Base-by-base conservation (phyloP, 2,329 filamentous ascomycete genomes). In the Emydomyces testavorans region DNA sequence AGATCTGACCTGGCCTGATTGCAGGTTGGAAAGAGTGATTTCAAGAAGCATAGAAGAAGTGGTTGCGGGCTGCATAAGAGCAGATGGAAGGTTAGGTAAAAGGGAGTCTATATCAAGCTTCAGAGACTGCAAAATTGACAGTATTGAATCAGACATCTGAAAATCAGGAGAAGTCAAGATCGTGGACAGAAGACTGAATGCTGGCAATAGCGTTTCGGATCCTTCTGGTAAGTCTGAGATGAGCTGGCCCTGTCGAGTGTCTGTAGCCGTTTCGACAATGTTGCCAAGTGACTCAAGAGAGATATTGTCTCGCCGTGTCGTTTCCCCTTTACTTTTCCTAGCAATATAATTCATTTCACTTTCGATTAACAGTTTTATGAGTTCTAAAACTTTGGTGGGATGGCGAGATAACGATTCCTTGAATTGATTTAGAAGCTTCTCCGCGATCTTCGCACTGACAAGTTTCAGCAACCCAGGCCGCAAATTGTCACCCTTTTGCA, bases 21-120 rank as follows among this genome's bases (percentile, higher is more conserved):
- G 23, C 31, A 49, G 26, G 13, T 39, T 39, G 4, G 57, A 54
- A 23, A 69, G 54, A 5, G 66, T 63, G 26, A 70, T 66, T 42
- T 70, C 67, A 6, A 69, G 50, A 6, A 70, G 60, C 63, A 69
- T 66, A 1, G 65, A 66, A 4, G 65, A 58, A 0, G 67, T 69
- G 4, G 61, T 66, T 41, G 61, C 65, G 43, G 65, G 56, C 46
- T 65, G 67, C 8, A 61, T 57, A 6, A 69, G 57, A 6, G 55
- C 52, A 3, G 54, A 21, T 10, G 65, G 61, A 6, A 69, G 58
- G 29, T 55, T 47, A 10, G 63, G 60, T 10, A 65, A 55, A 8
- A 69, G 54, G n/a, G 57, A 50, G 46, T 67, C 65, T 39, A 69
- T 45, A 20, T 57, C 57, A n/a, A 52, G 48, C 50, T 67, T 68